phyloP scores from a whole-genome alignment of 148 eudicot genomes.

The Rhododendron molle region DNA sequence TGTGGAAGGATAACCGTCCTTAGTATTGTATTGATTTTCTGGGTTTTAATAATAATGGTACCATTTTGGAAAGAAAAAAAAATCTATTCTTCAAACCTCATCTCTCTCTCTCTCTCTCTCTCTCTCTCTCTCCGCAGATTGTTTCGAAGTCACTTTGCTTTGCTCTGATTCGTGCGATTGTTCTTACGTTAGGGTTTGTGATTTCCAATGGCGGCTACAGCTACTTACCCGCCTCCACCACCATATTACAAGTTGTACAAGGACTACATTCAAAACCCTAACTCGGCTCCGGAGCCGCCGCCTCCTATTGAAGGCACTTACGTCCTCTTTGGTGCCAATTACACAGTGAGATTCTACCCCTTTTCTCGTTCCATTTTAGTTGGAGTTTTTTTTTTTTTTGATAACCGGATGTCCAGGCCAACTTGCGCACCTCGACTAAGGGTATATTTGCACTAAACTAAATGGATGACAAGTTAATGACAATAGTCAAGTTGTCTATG shows the following conservation, averaged over 20 bases:
- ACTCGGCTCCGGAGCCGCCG: constrained; percentile 70
- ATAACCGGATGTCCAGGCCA: too few species aligned
- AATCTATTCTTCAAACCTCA: too few species aligned
- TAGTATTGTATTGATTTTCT: too few species aligned
- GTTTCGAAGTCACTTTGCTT: background rate
- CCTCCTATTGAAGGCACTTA: constrained; percentile 77
- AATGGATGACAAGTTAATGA: too few species aligned
- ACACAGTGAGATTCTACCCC: constrained; percentile 45
- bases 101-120: too few species aligned
- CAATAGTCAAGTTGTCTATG: too few species aligned
- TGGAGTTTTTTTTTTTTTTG: too few species aligned
- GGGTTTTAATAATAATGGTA: too few species aligned
- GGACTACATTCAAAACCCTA: constrained; percentile 54
- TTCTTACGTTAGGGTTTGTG: background rate
- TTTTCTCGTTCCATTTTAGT: background rate
- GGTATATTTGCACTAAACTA: too few species aligned
- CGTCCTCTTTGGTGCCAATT: constrained; percentile 59
- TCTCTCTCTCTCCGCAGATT: background rate
- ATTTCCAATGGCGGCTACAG: constrained; percentile 57
- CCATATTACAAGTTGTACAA: constrained; percentile 83
- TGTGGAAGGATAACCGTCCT: too few species aligned
- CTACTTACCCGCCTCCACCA: constrained; percentile 93
- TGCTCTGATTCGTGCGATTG: background rate
- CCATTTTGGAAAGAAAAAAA: too few species aligned
- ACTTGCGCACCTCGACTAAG: too few species aligned